A percentile compares a stretch with the other conserved stretches of the same genome.
These are phyloP conservation scores for Flueggea neowawraea DNA, from an alignment of 441 rosid species.

Conservation along the genomic window DNA sequence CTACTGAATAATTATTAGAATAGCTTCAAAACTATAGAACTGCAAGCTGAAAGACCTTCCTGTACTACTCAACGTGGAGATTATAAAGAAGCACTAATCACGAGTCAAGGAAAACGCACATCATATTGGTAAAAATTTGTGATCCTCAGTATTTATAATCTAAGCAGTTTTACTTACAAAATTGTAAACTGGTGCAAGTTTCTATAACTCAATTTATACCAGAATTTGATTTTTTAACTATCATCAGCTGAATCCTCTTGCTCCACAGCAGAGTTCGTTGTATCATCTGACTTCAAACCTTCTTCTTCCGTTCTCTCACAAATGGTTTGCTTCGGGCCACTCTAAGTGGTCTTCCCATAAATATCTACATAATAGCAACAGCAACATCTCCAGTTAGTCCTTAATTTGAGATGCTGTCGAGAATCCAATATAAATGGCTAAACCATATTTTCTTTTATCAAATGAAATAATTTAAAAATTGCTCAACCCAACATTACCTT, in stretches of 20 bases:
- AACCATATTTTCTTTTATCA: background rate
- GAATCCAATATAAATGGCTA: conserved; percentile 1
- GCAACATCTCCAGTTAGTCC: background rate
- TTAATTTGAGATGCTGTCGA: background rate
- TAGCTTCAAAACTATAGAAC: too few relatives aligned
- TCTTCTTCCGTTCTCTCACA: conserved; percentile 48
- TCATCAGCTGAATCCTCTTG: conserved; percentile 11
- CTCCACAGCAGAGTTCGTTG: conserved; percentile 30
- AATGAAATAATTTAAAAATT: conserved; percentile 1
- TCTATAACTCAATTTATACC: background rate
- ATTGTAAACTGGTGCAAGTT: background rate
- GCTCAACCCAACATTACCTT: conserved; percentile 45
- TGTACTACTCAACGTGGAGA: too few relatives aligned
- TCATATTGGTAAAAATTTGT: too few relatives aligned
- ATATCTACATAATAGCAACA: conserved; percentile 34
- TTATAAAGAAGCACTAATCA: too few relatives aligned
- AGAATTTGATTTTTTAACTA: background rate
- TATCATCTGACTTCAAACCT: conserved; percentile 34
- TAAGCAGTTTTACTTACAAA: background rate
- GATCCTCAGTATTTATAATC: background rate
- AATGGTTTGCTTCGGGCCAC: conserved; percentile 71
- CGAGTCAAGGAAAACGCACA: too few relatives aligned
- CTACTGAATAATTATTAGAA: too few relatives aligned
- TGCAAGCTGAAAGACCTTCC: too few relatives aligned
- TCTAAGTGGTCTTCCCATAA: conserved; percentile 75